Percentiles rank a stretch among this genome's conserved stretches.
These are phyloP conservation scores for Coemansia sp. DNA, from an alignment of 192 early-diverging fungal species.

Conservation along the genomic window DNA sequence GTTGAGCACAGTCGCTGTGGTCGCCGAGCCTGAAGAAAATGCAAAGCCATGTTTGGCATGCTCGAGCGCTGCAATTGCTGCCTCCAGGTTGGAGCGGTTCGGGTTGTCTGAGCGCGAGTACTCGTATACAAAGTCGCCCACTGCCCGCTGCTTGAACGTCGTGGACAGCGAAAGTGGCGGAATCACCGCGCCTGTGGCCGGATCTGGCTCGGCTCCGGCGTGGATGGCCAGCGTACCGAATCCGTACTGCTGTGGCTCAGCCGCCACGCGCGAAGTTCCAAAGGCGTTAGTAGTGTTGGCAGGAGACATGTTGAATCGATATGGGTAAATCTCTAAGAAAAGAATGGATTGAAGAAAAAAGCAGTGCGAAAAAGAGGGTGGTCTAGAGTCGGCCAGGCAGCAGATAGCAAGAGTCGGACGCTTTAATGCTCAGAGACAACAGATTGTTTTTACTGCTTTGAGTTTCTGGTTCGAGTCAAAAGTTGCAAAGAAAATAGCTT, in stretches of 20 bases:
- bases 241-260: conserved; percentile 37
- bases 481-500: conserved; percentile 1
- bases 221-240: conserved; percentile 96
- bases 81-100: conserved; percentile 73
- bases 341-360: not conserved
- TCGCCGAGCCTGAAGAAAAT: conserved; percentile 81
- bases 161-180: conserved; percentile 94
- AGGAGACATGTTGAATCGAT: conserved; percentile 25
- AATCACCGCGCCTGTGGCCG: conserved; percentile 94
- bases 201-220: conserved; percentile 87
- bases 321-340: not conserved
- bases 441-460: not conserved
- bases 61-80: conserved; percentile 90
- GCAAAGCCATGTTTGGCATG: conserved; percentile 83
- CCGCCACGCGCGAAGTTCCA: conserved; percentile 12
- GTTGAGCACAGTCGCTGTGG: conserved; percentile 78
- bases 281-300: conserved; percentile 21
- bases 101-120: conserved; percentile 85
- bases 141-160: conserved; percentile 90
- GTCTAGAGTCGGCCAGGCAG: not conserved
- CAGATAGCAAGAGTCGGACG: not conserved
- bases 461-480: conserved; percentile 2
- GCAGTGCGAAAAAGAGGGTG: not conserved
- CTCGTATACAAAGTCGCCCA: conserved; percentile 88
- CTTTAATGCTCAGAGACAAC: conserved; percentile 3